These are phyloP conservation scores for Notholithocarpus densiflorus DNA, from an alignment of 306 rosid species.

Conservation along the genomic window DNA sequence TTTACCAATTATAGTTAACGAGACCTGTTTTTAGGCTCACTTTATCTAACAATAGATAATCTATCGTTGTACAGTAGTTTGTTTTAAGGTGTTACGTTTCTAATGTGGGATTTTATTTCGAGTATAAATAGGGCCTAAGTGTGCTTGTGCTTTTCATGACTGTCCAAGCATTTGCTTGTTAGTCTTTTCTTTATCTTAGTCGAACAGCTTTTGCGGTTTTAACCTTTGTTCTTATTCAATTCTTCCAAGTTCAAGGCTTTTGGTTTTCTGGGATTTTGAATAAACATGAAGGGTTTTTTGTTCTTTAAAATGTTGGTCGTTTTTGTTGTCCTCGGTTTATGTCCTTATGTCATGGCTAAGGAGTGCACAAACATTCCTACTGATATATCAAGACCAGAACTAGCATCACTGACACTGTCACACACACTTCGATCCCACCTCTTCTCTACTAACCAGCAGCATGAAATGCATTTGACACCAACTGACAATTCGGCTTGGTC, in stretches of 20 bases:
- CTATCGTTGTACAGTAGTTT: constrained; percentile 9
- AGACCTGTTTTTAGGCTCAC: too few species aligned
- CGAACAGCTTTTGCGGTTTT: not conserved
- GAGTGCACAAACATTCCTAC: constrained; percentile 71
- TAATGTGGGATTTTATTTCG: too few species aligned
- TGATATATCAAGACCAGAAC: constrained; percentile 1
- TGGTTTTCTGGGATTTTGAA: too few species aligned
- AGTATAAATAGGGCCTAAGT: too few species aligned
- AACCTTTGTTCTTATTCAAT: not conserved
- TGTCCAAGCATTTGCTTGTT: too few species aligned
- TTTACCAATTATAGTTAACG: too few species aligned
- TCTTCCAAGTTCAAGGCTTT: not conserved
- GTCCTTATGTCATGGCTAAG: constrained; percentile 34
- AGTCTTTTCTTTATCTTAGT: too few species aligned
- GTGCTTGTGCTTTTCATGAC: too few species aligned
- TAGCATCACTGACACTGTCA: constrained; percentile 40
- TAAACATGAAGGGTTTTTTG: constrained; percentile 35
- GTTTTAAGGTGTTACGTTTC: too few species aligned
- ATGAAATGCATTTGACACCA: constrained; percentile 65
- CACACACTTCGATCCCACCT: constrained; percentile 47
- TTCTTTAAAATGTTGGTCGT: constrained; percentile 15
- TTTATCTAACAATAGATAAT: too few species aligned
- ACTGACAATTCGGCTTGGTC: constrained; percentile 72
- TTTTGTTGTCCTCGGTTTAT: constrained; percentile 25
- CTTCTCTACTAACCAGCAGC: constrained; percentile 33